A percentile compares a stretch with the other conserved stretches of the same genome.
Conservation (phyloP, 208 protist genomes). For the Blastocrithidia nonstop region DNA sequence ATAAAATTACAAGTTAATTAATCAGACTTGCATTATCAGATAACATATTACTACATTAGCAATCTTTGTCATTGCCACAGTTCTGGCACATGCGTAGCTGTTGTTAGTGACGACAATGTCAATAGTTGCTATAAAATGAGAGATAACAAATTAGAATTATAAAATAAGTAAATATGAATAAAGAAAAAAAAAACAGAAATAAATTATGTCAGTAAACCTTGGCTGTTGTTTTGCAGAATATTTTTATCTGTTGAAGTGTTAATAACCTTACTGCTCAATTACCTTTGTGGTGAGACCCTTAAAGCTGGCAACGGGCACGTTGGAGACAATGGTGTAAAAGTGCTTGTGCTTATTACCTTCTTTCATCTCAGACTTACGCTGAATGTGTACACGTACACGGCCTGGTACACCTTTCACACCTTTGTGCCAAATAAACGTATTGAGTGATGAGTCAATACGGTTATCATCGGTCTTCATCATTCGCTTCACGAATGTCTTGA, state of each 20-base stretch:
- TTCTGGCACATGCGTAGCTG: too few species aligned
- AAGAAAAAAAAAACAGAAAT: slow-evolving; percentile 1
- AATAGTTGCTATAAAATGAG: slow-evolving; percentile 5
- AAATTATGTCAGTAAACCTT: slow-evolving; percentile 9
- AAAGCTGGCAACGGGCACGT: slow-evolving; percentile 68
- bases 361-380: slow-evolving; percentile 68
- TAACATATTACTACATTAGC: too few species aligned
- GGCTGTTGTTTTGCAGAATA: too few species aligned
- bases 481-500: slow-evolving; percentile 89
- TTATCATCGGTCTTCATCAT: slow-evolving; percentile 96
- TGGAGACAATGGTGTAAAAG: slow-evolving; percentile 84
- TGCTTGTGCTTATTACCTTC: slow-evolving; percentile 78
- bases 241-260: too few species aligned
- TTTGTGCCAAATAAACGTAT: slow-evolving; percentile 95
- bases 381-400: slow-evolving; percentile 90
- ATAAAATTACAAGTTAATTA: too few species aligned
- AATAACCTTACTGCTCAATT: slow-evolving; percentile 66
- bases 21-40: too few species aligned
- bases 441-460: slow-evolving; percentile 92
- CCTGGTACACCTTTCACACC: slow-evolving; percentile 89
- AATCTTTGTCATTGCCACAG: too few species aligned
- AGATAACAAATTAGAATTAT: slow-evolving; percentile 7
- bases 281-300: slow-evolving; percentile 76
- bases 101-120: too few species aligned
- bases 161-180: slow-evolving; percentile 8